Base-by-base conservation (phyloP, 23 red algal genomes). In the Cyanidioschyzon merolae region DNA sequence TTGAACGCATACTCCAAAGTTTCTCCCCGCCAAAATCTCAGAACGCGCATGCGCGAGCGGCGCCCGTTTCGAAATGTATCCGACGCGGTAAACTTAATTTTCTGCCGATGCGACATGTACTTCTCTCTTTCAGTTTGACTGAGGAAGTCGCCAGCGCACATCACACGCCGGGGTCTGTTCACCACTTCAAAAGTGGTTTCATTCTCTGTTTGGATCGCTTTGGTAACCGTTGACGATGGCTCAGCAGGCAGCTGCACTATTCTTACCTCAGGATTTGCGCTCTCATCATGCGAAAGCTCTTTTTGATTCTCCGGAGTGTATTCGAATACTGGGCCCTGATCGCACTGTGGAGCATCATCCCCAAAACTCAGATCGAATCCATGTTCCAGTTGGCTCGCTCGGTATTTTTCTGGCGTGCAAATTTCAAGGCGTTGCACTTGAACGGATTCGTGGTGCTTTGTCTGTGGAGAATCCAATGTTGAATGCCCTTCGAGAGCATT, bases 21-120 rank as follows among this genome's bases (percentile, higher is more conserved):
- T 35, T 71, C 63, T 3, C 63, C 63, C 12, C 63, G 63, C 63
- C 63, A 71, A 27, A 71, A 71, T 7, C 63, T 7, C 12, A 71
- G 32, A 35, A 71, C 63, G 29, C 63, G 63, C n/a, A 71, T 32
- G 3, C 63, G 12, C 63, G 2, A 7, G 12, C 63, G 45, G 7
- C 45, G 45, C 21, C 45, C 45, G 63, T 35, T 71, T 71, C 12
- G 12, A 7, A 27, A 27, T 35, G 63, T 7, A 7, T 25, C 63
- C 29, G 63, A 71, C 3, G 16, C 30, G 12, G 16, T 7, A 7
- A 71, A 25, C 63, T 71, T 27, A 7, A 71, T 35, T 27, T 32
- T 7, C 12, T 7, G 7, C 29, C 63, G 12, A 15, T 71, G 7
- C 12, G 63, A 7, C 2, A 71, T 7, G 29, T 71, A 71, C 12